phyloP scores from a whole-genome alignment of 208 protist species.

The Wallacemonas sp. region DNA sequence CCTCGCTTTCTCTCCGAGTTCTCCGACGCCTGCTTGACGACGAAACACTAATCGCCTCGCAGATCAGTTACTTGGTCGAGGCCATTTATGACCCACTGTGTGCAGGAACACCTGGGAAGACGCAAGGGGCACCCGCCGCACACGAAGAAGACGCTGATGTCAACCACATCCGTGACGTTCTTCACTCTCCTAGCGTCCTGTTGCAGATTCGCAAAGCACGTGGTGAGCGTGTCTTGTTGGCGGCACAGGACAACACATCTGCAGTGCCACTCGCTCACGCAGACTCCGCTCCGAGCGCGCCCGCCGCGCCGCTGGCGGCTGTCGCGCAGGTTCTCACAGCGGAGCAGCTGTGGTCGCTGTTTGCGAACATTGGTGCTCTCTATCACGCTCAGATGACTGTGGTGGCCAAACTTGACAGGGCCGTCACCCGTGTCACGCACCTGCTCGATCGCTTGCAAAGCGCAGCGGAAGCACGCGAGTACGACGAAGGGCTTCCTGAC shows the following conservation, averaged over 20 bases:
- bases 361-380: slow-evolving; percentile 69
- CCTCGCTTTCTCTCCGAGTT: slow-evolving; percentile 44
- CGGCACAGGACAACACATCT: background rate
- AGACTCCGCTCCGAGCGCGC: too few species aligned
- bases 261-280: background rate
- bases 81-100: slow-evolving; percentile 35
- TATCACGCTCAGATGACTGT: slow-evolving; percentile 44
- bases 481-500: background rate
- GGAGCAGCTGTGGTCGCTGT: slow-evolving; percentile 65
- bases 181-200: background rate
- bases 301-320: background rate
- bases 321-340: slow-evolving; percentile 26
- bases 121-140: background rate
- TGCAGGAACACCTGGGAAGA: background rate
- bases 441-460: slow-evolving; percentile 41
- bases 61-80: slow-evolving; percentile 74
- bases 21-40: slow-evolving; percentile 63
- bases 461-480: slow-evolving; percentile 7
- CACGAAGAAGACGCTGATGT: background rate
- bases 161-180: background rate
- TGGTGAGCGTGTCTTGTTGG: background rate
- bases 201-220: background rate
- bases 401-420: slow-evolving; percentile 41
- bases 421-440: slow-evolving; percentile 26
- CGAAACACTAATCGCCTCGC: slow-evolving; percentile 40